Conservation (phyloP, 495 filamentous ascomycete species). For the Trypethelium eluteriae region DNA sequence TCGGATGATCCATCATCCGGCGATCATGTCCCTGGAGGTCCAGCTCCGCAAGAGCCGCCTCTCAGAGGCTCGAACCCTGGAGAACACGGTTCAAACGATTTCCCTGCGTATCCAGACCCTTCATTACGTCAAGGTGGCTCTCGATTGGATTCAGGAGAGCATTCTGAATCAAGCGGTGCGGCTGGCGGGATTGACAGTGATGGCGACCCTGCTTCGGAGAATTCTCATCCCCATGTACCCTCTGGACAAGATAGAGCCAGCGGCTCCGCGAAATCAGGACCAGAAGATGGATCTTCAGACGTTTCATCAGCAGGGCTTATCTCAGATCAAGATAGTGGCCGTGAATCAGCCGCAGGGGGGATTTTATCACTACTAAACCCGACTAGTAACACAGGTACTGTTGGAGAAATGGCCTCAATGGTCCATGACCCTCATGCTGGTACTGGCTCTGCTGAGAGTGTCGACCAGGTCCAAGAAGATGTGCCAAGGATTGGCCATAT, state of each 20-base stretch:
- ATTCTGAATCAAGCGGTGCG: neutral
- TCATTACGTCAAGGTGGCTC: neutral
- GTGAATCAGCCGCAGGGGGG: neutral
- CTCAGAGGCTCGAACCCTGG: neutral
- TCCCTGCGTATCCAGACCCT: neutral
- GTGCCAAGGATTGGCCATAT: neutral
- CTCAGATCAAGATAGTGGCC: neutral
- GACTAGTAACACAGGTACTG: neutral
- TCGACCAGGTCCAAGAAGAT: neutral
- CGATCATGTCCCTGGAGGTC: neutral
- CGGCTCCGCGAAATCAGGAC: neutral
- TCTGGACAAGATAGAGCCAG: neutral
- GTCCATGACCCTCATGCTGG: neutral
- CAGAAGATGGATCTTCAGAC: neutral
- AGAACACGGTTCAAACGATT: neutral
- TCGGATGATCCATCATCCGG: neutral
- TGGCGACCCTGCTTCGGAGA: neutral
- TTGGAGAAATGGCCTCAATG: neutral
- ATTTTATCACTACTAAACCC: neutral
- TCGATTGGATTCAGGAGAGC: neutral
- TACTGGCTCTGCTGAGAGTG: conserved; percentile 1
- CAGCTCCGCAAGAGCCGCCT: conserved; percentile 2
- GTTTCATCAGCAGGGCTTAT: neutral
- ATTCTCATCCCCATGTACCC: neutral
- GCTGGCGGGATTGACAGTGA: neutral